These are phyloP conservation scores for Dioscorea alata DNA, from an alignment of 106 monocot genomes.

Conservation along the genomic window DNA sequence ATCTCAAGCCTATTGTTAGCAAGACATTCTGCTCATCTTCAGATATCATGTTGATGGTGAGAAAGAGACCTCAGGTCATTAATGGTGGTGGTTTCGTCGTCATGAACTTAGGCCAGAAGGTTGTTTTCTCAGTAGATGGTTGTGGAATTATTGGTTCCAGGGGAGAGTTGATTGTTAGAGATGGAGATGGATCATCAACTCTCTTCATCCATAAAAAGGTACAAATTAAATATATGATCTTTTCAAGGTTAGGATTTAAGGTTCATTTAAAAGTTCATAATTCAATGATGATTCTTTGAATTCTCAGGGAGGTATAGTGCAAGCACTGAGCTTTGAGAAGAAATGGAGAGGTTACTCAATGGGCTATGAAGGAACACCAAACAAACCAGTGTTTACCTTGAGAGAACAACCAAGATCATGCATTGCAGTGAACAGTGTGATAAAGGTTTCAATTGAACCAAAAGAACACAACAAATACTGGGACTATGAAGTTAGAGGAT, in stretches of 20 bases:
- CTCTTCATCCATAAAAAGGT: constrained; percentile 71
- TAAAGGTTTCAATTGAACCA: constrained; percentile 34
- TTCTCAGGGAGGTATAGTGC: constrained; percentile 53
- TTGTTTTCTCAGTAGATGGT: constrained; percentile 61
- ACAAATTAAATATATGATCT: no score
- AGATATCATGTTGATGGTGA: constrained; percentile 33
- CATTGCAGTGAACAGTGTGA: constrained; percentile 12
- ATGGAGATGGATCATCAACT: constrained; percentile 52
- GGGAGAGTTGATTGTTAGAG: constrained; percentile 52
- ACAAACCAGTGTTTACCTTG: constrained; percentile 38
- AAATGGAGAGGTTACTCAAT: constrained; percentile 56
- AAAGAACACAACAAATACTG: constrained; percentile 31
- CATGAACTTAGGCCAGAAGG: constrained; percentile 25
- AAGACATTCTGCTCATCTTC: constrained; percentile 54
- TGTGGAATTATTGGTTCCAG: constrained; percentile 55
- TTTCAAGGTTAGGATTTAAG: no score
- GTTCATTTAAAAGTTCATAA: not conserved
- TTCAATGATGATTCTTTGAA: not conserved
- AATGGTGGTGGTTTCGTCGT: constrained; percentile 76
- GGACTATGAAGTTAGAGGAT: constrained; percentile 65
- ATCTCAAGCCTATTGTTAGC: constrained; percentile 49
- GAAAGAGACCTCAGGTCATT: constrained; percentile 55
- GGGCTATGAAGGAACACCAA: constrained; percentile 38
- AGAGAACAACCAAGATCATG: constrained; percentile 18
- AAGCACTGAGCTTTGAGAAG: constrained; percentile 51